A percentile compares a stretch with the other conserved stretches of the same genome.
These are phyloP conservation scores for Rhynchospora pubera DNA, from an alignment of 176 grass and related monocot genomes.

Conservation along the genomic window DNA sequence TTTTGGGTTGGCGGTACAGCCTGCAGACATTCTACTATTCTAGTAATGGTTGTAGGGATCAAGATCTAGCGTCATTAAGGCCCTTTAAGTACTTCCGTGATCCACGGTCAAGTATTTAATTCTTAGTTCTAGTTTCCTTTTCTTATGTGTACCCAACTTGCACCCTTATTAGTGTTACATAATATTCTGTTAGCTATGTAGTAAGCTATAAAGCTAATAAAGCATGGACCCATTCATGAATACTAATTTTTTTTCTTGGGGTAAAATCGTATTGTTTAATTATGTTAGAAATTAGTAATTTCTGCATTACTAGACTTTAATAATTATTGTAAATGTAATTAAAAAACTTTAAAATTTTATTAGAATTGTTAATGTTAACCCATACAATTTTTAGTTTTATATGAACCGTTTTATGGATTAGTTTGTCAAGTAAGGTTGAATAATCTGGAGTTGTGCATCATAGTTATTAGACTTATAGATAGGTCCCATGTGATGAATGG, in stretches of 20 bases:
- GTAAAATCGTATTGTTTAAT: neutral
- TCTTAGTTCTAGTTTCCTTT: neutral
- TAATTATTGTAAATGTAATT: neutral
- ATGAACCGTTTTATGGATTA: neutral
- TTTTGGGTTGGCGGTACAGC: too few relatives aligned
- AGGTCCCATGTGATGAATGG: neutral
- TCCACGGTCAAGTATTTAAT: constrained; percentile 5
- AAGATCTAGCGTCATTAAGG: neutral
- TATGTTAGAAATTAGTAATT: neutral
- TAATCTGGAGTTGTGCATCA: neutral
- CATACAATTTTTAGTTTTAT: neutral
- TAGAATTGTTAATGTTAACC: too few relatives aligned
- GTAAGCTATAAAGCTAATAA: neutral
- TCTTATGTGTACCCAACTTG: neutral
- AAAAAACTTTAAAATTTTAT: too few relatives aligned
- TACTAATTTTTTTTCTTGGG: neutral
- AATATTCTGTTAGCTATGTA: too few relatives aligned
- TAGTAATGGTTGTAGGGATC: neutral
- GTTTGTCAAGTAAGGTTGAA: neutral
- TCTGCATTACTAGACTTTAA: neutral
- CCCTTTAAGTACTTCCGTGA: neutral
- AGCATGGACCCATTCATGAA: neutral
- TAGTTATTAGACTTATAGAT: neutral
- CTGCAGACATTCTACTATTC: constrained; percentile 1
- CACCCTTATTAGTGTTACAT: neutral